Percentiles rank a stretch among this genome's conserved stretches.
Conservation (phyloP, 495 filamentous ascomycete species). For the Aspergillus cristatus region DNA sequence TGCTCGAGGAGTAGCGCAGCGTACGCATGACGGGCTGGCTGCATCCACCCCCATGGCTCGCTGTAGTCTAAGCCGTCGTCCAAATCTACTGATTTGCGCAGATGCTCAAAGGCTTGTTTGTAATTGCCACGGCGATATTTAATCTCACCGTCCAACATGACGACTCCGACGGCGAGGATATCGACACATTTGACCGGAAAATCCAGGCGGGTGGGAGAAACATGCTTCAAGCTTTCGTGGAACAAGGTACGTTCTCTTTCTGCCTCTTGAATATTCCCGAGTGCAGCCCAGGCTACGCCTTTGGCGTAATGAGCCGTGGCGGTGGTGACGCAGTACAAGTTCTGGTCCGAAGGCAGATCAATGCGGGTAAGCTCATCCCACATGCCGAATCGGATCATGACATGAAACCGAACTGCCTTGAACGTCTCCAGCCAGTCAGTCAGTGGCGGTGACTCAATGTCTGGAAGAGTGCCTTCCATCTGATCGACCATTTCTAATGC, state of each 20-base stretch:
- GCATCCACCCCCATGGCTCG: conserved; percentile 64
- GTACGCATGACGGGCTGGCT: conserved; percentile 54
- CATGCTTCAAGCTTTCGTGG: conserved; percentile 27
- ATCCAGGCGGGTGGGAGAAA: conserved; percentile 45
- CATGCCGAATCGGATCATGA: conserved; percentile 54
- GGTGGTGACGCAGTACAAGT: conserved; percentile 52
- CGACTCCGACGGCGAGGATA: conserved; percentile 47
- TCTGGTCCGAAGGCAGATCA: conserved; percentile 36
- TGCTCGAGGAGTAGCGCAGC: conserved; percentile 54
- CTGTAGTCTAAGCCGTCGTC: conserved; percentile 49
- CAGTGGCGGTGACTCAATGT: conserved; percentile 57
- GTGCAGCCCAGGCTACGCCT: conserved; percentile 53
- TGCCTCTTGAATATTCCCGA: conserved; percentile 37
- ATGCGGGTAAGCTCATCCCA: conserved; percentile 51
- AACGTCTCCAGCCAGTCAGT: conserved; percentile 66
- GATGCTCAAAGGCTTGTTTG: conserved; percentile 43
- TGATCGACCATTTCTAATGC: conserved; percentile 44
- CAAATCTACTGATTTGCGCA: conserved; percentile 41
- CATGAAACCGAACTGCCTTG: conserved; percentile 51
- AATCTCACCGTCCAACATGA: conserved; percentile 63
- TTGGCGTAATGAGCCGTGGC: conserved; percentile 58
- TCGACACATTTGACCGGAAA: conserved; percentile 58
- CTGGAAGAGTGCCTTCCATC: conserved; percentile 47
- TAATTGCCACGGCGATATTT: conserved; percentile 51
- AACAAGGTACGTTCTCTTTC: conserved; percentile 37